These are phyloP conservation scores for Eucalyptus globulus DNA, from an alignment of 345 rosid genomes.

Conservation along the genomic window DNA sequence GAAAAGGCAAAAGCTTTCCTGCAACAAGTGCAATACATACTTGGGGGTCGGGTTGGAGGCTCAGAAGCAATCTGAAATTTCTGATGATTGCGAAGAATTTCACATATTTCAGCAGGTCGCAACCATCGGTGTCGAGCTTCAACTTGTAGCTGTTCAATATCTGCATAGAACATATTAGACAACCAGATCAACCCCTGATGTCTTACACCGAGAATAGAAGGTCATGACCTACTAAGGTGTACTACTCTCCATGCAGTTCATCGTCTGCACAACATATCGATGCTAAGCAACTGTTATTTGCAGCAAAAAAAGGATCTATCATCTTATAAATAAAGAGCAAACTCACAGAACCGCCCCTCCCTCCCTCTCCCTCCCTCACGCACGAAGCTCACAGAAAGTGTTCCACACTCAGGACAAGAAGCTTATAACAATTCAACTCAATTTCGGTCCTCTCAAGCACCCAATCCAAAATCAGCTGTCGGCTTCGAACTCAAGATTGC, in stretches of 20 bases:
- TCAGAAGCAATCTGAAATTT: slow-evolving; percentile 71
- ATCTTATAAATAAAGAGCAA: background rate
- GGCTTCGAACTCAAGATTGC: background rate
- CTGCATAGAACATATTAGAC: background rate
- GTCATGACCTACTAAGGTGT: background rate
- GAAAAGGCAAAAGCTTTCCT: background rate
- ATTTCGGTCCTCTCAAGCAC: background rate
- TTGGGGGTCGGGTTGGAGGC: slow-evolving; percentile 66
- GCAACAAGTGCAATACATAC: slow-evolving; percentile 27
- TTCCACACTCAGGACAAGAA: background rate
- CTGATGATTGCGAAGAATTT: slow-evolving; percentile 70
- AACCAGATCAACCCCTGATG: background rate
- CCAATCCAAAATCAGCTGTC: background rate
- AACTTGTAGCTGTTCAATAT: slow-evolving; percentile 20
- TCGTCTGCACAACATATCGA: background rate
- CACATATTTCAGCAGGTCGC: slow-evolving; percentile 93
- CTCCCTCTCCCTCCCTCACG: background rate
- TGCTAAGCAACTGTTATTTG: background rate
- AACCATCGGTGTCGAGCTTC: slow-evolving; percentile 94
- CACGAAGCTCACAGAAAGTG: background rate
- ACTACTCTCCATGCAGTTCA: background rate
- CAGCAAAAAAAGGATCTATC: background rate
- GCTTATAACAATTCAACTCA: background rate
- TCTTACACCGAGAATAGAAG: background rate
- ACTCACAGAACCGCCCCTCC: background rate